A percentile compares a stretch with the other conserved stretches of the same genome.
phyloP scores from a whole-genome alignment of 257 asterid genomes.

The Scutellaria galericulata region DNA sequence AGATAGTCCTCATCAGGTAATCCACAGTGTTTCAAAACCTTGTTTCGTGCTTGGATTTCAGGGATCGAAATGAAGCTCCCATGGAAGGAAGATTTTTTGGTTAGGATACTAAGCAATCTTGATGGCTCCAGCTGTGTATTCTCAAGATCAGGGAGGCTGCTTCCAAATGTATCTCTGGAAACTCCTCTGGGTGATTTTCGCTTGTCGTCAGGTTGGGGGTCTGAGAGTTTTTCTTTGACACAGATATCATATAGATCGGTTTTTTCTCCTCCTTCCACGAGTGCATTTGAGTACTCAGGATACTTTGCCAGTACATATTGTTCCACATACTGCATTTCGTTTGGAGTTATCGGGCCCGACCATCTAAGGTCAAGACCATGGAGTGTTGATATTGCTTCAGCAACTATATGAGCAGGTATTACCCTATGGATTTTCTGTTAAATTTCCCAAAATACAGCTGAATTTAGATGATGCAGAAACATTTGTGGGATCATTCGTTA shows the following conservation, averaged over 20 bases:
- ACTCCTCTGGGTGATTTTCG: constrained; percentile 57
- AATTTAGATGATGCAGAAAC: constrained; percentile 4
- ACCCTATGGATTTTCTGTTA: constrained; percentile 65
- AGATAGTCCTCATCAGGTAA: constrained; percentile 74
- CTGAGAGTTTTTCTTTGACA: constrained; percentile 55
- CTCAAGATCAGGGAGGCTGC: constrained; percentile 60
- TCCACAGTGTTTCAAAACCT: constrained; percentile 78
- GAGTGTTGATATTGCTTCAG: constrained; percentile 87
- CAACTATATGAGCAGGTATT: constrained; percentile 86
- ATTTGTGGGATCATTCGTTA: background rate
- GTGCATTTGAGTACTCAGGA: constrained; percentile 79
- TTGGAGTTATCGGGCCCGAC: constrained; percentile 93
- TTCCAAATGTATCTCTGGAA: constrained; percentile 45
- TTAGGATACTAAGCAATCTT: constrained; percentile 69
- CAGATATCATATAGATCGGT: constrained; percentile 72
- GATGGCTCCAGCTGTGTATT: constrained; percentile 77
- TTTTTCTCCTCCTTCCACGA: constrained; percentile 74
- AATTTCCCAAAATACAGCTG: background rate
- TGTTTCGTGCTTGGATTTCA: constrained; percentile 84
- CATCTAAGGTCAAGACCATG: constrained; percentile 86
- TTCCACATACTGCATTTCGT: constrained; percentile 79
- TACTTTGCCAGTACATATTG: constrained; percentile 83
- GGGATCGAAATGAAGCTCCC: constrained; percentile 86
- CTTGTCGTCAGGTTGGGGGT: constrained; percentile 48
- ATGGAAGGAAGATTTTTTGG: constrained; percentile 59